Evolutionary conservation across 306 rosid genomes (phyloP).

Genomic region (Casuarina cunninghamiana): DNA sequence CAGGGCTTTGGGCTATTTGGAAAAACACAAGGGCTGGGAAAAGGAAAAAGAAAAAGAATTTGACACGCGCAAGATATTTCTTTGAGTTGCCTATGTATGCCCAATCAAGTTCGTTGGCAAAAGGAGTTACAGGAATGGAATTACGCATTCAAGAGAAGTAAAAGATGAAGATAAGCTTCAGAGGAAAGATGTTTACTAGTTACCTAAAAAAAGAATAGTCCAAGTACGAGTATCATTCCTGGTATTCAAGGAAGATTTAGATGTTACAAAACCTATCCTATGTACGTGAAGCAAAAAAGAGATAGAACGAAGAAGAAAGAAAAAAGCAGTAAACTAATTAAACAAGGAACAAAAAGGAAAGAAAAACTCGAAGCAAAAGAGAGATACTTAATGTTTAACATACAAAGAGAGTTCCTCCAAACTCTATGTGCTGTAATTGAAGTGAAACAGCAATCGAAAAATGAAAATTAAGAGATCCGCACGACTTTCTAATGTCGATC

Average conservation of each 20-base stretch:
- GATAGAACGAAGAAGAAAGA: neutral
- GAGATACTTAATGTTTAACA: neutral
- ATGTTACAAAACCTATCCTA: neutral
- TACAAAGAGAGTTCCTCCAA: neutral
- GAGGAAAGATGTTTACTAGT: neutral
- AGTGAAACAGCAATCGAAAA: neutral
- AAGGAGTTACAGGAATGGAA: neutral
- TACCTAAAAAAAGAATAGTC: neutral
- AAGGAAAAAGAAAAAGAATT: neutral
- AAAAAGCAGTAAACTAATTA: neutral
- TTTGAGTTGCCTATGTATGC: neutral
- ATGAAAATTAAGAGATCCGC: neutral
- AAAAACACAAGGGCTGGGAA: neutral
- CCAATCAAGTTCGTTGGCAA: neutral
- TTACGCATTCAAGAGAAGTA: neutral
- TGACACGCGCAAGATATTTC: neutral
- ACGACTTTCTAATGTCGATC: neutral
- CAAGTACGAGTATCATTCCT: neutral
- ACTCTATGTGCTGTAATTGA: neutral
- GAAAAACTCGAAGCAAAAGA: neutral
- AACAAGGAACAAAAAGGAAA: neutral
- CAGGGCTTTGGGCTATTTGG: neutral
- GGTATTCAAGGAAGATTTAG: neutral
- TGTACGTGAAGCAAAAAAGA: neutral
- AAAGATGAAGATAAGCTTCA: neutral